Conservation (phyloP, 371 early-diverging fungal genomes). For the Haplosporangium sp. region DNA sequence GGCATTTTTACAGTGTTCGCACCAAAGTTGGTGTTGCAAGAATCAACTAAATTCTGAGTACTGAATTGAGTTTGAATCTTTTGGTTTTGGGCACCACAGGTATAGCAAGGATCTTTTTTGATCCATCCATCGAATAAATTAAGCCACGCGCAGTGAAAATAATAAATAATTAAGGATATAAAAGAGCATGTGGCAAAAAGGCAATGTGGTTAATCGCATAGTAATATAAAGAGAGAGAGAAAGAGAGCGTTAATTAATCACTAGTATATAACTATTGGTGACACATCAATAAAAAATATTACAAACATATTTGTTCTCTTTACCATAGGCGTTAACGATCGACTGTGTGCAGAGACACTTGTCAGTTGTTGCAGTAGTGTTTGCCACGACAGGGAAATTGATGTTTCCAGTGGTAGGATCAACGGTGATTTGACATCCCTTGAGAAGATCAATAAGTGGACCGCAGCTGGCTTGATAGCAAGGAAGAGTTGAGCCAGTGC, state of each 20-base stretch:
- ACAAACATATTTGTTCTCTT: background rate
- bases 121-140: background rate
- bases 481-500: conserved; percentile 24
- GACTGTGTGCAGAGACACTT: conserved; percentile 53
- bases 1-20: conserved; percentile 46
- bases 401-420: conserved; percentile 26
- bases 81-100: conserved; percentile 39
- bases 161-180: no score
- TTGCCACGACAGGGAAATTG: conserved; percentile 28
- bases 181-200: no score
- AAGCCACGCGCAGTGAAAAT: no score
- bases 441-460: conserved; percentile 22
- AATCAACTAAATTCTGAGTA: conserved; percentile 34
- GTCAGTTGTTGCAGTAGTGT: conserved; percentile 19
- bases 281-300: no score
- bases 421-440: conserved; percentile 36
- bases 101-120: conserved; percentile 37
- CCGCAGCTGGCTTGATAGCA: conserved; percentile 43
- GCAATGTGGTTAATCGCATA: no score
- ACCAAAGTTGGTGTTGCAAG: conserved; percentile 44
- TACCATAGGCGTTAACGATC: conserved; percentile 44
- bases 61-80: conserved; percentile 31
- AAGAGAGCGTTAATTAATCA: no score
- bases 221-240: no score
- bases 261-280: no score